phyloP scores from a whole-genome alignment of 163 green algal species.

The Prototheca wickerhamii region DNA sequence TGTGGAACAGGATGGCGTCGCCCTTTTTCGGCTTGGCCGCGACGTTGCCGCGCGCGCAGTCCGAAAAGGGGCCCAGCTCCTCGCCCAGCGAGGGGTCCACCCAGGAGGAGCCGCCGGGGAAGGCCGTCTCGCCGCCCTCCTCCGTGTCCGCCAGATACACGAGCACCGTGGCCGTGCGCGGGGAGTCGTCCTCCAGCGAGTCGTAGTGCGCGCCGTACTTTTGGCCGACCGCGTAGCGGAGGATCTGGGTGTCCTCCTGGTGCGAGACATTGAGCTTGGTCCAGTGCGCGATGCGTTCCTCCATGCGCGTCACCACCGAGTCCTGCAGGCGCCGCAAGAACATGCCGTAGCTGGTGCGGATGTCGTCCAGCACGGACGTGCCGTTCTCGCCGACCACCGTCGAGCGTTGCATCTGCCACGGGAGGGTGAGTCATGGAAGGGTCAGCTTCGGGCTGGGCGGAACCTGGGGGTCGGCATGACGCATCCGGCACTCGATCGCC shows the following conservation, averaged over 20 bases:
- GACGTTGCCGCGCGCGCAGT: constrained; percentile 52
- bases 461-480: too few relatives aligned
- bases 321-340: constrained; percentile 39
- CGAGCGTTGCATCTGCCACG: constrained; percentile 34
- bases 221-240: constrained; percentile 60
- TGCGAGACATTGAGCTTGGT: constrained; percentile 48
- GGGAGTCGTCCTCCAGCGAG: constrained; percentile 38
- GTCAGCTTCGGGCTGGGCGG: not conserved
- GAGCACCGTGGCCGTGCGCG: constrained; percentile 56
- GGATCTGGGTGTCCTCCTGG: constrained; percentile 75
- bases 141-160: constrained; percentile 49
- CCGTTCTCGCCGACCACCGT: constrained; percentile 40
- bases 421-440: not conserved
- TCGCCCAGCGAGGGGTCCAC: constrained; percentile 26
- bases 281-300: constrained; percentile 55
- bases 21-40: constrained; percentile 35
- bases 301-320: constrained; percentile 40
- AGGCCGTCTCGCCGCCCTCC: constrained; percentile 71
- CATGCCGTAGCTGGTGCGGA: constrained; percentile 48
- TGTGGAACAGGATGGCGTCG: constrained; percentile 76
- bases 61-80: constrained; percentile 39
- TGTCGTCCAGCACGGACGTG: constrained; percentile 32
- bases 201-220: constrained; percentile 73
- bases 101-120: constrained; percentile 53
- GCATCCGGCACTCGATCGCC: too few relatives aligned